Base-by-base conservation (phyloP, 2,329 filamentous ascomycete species). In the Stemphylium beticola region DNA sequence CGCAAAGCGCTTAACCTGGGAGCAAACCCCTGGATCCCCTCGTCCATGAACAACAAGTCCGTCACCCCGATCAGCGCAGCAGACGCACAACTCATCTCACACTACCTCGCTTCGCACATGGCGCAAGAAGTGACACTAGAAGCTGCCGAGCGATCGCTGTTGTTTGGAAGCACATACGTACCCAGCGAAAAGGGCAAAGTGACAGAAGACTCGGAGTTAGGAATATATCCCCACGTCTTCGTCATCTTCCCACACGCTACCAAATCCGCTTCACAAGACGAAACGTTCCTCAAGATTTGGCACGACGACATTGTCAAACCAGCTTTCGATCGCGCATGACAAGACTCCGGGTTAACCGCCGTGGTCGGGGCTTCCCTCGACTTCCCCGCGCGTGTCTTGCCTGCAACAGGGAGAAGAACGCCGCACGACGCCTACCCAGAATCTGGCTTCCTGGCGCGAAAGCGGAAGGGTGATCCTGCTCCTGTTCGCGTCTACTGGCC, bases 241-340 rank as follows among this genome's bases (percentile, higher is more conserved):
- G 34, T 68, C 44, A 34, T 67, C 5, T 68, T 68, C 14, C 66
- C 64, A 11, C 39, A 64, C 15, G 38, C 47, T 1, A 15, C n/a
- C 7, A 47, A 34, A n/a, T 29, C 15, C 29, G 8, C 49, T 6
- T 33, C 38, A 10, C 22, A 9, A 22, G 24, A 55, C 24, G 53
- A 34, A 10, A 15, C 11, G 1, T 65, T 68, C 48, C 49, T 66
- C 20, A 37, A 39, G 7, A 45, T 56, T 17, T 67, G 63, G 63
- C 62, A 66, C 49, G 55, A 66, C 8, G 44, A 63, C 1, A 55
- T 68, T 4, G 43, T 68, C 14, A 58, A 53, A 17, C 64, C 64
- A 1, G 61, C 63, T 1, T 66, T 66, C 43, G 53, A 66, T 26
- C 26, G 29, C 14, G 61, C 65, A 3, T 68, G 61, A 64, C 39